These are phyloP conservation scores for Tricholoma bakamatsutake DNA, from an alignment of 768 basidiomycete genomes.

Conservation along the genomic window DNA sequence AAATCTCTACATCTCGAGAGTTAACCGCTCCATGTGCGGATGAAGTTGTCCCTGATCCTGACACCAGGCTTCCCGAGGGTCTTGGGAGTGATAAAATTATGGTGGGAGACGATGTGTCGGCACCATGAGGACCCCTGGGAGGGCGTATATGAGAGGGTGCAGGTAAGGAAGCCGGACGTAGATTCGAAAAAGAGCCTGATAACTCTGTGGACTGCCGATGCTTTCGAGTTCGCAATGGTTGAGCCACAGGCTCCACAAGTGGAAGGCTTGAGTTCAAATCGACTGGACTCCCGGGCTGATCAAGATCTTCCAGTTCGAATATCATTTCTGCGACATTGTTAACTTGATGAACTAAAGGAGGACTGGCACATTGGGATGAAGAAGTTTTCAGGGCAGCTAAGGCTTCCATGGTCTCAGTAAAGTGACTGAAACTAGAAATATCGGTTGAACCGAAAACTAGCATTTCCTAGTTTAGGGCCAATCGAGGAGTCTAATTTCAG, in stretches of 20 bases:
- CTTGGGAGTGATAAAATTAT: conserved; percentile 28
- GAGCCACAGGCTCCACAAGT: conserved; percentile 35
- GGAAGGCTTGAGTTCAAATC: conserved; percentile 32
- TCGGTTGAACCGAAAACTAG: too few relatives aligned
- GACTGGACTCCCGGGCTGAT: conserved; percentile 32
- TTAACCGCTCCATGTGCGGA: conserved; percentile 1
- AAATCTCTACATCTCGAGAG: conserved; percentile 42
- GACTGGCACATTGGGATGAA: neutral
- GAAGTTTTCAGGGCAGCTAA: too few relatives aligned
- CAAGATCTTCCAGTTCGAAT: conserved; percentile 66
- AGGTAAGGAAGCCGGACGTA: conserved; percentile 69
- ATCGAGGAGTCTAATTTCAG: too few relatives aligned
- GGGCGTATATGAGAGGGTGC: conserved; percentile 53
- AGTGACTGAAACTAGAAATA: too few relatives aligned
- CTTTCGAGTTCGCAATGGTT: conserved; percentile 26
- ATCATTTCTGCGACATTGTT: conserved; percentile 46
- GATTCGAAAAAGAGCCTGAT: conserved; percentile 49
- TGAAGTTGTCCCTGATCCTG: neutral
- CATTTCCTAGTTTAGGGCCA: too few relatives aligned
- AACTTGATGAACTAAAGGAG: neutral
- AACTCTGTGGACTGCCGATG: conserved; percentile 33
- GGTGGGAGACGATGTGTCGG: conserved; percentile 31
- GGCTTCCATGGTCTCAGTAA: too few relatives aligned
- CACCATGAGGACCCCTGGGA: conserved; percentile 31
- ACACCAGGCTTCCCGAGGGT: conserved; percentile 1